Evolutionary conservation across 257 asterid species (phyloP).

Genomic region (Asclepias syriaca): DNA sequence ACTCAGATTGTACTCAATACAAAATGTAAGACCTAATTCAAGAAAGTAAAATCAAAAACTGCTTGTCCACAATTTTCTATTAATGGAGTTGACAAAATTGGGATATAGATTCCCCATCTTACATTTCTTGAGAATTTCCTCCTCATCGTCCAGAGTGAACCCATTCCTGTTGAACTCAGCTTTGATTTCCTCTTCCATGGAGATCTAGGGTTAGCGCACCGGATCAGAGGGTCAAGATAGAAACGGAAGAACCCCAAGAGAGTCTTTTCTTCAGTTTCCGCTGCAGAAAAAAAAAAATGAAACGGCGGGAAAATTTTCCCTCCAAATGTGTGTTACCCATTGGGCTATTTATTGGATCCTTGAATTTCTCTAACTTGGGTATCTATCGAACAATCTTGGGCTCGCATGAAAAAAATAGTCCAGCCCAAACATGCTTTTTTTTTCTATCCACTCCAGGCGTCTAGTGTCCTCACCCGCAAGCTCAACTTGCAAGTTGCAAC

Average conservation of each 20-base stretch:
- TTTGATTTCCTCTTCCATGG: constrained; percentile 83
- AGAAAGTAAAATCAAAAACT: constrained; percentile 7
- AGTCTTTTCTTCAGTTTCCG: neutral
- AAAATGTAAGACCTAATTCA: constrained; percentile 61
- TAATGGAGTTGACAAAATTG: neutral
- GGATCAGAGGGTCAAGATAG: neutral
- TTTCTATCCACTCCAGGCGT: too few relatives aligned
- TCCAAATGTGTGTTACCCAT: constrained; percentile 8
- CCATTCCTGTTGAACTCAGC: constrained; percentile 58
- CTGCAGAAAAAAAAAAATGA: constrained; percentile 20
- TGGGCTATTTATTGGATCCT: neutral
- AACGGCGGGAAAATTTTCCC: constrained; percentile 60
- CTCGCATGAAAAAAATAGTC: too few relatives aligned
- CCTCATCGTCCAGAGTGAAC: constrained; percentile 62
- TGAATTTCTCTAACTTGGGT: too few relatives aligned
- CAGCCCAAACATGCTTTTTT: too few relatives aligned
- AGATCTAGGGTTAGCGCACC: constrained; percentile 35
- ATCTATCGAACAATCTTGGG: too few relatives aligned
- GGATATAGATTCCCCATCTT: constrained; percentile 13
- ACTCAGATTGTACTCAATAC: constrained; percentile 75
- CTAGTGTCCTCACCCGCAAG: too few relatives aligned
- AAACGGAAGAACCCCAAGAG: neutral
- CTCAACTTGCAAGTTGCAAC: too few relatives aligned
- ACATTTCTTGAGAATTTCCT: constrained; percentile 70
- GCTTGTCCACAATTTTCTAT: neutral